Base-by-base conservation (phyloP, 345 rosid species). In the Microcos paniculata region DNA sequence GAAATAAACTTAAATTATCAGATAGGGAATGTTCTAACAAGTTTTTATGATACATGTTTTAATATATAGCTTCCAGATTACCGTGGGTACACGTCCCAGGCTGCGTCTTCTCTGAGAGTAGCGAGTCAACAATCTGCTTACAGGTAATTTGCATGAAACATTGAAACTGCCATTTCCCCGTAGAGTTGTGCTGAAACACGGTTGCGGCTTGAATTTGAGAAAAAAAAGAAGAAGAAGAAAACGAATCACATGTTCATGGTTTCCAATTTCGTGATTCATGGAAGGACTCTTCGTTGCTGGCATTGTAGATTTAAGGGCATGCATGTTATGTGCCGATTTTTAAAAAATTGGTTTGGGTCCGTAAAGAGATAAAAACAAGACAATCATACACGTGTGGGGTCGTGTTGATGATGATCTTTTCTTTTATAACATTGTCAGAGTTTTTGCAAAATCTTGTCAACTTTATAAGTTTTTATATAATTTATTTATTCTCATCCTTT, bases 101-200 rank as follows among this genome's bases (percentile, higher is more conserved):
- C 82, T 38, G 83, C 82, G 24, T 56, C 87, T 78, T 76, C 81
- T 73, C 64, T 76, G 57, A 79, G 72, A 38, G 69, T 80, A 68
- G 76, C 69, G 1, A 57, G 4, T 24, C 76, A 77, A 51, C 83
- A 78, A 56, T 69, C 77, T 3, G 38, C 55, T 46, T 73, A 10
- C 76, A 68, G 86, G 71, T 75, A 53, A 48, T 28, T 28, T n/a
- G 4, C 55, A 15, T 48, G 19, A 26, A 66, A 45, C 71, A 43
- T 35, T 35, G 71, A 53, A 63, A 8, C 53, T 13, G 13, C 6
- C 52, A 14, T 43, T 42, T 66, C 49, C 14, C 70, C 6, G 0
- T 8, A 43, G 23, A 42, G 14, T 45, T 14, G n/a, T 19, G 6
- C 6, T 66, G 23, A 62, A 62, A 62, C 14, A 33, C 11, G 65